Percentiles rank a stretch among this genome's conserved stretches.
phyloP scores from a whole-genome alignment of 1,284 basidiomycete genomes.

The Trichosporon inkin region DNA sequence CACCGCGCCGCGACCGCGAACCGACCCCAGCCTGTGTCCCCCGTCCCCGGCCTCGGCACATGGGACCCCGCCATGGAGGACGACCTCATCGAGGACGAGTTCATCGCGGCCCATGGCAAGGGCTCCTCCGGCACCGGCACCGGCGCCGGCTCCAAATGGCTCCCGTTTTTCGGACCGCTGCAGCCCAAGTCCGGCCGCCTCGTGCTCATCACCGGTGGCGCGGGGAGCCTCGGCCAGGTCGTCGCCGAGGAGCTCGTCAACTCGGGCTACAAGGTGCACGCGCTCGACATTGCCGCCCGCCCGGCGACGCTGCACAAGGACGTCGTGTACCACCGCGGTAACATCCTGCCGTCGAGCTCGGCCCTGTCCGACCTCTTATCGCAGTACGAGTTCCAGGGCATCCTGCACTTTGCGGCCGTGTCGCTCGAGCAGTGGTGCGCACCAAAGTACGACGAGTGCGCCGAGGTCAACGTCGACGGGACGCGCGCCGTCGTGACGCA shows the following conservation, averaged over 20 bases:
- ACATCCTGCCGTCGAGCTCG: slow-evolving; percentile 25
- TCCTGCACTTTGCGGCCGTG: slow-evolving; percentile 46
- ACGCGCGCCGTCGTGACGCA: slow-evolving; percentile 33
- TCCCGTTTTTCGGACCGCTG: background rate
- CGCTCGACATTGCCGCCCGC: slow-evolving; percentile 31
- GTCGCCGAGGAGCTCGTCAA: slow-evolving; percentile 4
- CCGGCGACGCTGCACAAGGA: slow-evolving; percentile 24
- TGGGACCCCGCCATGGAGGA: slow-evolving; percentile 14
- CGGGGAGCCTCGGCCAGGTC: slow-evolving; percentile 38
- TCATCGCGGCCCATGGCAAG: slow-evolving; percentile 6
- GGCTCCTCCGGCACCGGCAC: slow-evolving; percentile 23
- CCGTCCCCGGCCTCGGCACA: background rate
- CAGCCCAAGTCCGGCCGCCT: slow-evolving; percentile 9
- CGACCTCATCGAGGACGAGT: slow-evolving; percentile 13
- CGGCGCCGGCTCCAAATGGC: slow-evolving; percentile 45
- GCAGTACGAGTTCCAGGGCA: slow-evolving; percentile 29
- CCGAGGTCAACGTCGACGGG: slow-evolving; percentile 37
- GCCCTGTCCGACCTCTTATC: slow-evolving; percentile 21
- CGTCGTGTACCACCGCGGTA: slow-evolving; percentile 25
- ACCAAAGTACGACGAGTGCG: slow-evolving; percentile 36
- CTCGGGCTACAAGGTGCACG: slow-evolving; percentile 31
- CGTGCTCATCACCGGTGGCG: slow-evolving; percentile 45
- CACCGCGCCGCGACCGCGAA: background rate
- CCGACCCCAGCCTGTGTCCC: background rate
- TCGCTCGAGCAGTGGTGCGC: slow-evolving; percentile 42